A percentile compares a stretch with the other conserved stretches of the same genome.
Conservation (phyloP, 2,329 filamentous ascomycete species). For the Emergomyces africanus region DNA sequence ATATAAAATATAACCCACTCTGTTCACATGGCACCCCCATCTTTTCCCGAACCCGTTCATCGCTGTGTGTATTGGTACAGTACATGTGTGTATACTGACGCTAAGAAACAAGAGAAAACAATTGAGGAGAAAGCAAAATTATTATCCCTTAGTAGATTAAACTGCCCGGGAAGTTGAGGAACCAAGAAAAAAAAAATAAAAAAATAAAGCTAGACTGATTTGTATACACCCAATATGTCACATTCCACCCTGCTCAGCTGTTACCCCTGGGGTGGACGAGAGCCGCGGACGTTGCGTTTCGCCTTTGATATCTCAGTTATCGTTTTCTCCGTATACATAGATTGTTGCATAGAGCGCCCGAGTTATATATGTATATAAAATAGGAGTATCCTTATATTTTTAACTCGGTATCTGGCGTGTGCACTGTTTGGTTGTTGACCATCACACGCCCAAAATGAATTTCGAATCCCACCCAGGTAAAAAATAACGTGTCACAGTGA, state of each 20-base stretch:
- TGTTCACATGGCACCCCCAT: no score
- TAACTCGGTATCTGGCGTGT: not conserved
- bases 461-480: not conserved
- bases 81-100: no score
- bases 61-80: no score
- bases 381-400: not conserved
- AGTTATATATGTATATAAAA: not conserved
- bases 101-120: no score
- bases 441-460: not conserved
- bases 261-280: not conserved
- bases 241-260: not conserved
- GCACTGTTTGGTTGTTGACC: not conserved
- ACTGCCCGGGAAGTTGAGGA: not conserved
- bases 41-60: no score
- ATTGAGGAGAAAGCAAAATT: not conserved
- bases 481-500: not conserved
- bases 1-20: no score
- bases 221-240: not conserved
- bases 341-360: not conserved
- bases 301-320: not conserved
- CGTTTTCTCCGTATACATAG: not conserved
- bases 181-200: not conserved
- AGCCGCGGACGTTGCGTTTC: no score
- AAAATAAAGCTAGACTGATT: not conserved
- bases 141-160: not conserved